Evolutionary conservation across 192 early-diverging fungal genomes (phyloP), one percentile per base, ranked within the genome.

Genomic region (Umbelopsis sp.): DNA sequence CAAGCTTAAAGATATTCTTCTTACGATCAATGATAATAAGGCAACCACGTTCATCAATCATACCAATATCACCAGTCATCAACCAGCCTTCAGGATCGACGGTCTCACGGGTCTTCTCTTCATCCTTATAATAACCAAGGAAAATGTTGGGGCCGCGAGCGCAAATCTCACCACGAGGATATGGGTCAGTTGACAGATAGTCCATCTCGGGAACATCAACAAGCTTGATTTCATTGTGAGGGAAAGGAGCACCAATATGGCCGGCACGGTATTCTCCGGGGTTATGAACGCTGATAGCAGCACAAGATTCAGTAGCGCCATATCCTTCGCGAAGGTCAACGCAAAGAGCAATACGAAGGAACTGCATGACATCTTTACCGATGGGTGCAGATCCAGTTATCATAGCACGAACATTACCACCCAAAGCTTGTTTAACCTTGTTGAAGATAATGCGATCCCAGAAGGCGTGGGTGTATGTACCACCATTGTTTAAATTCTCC

Each of bases 381-480:
- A 98, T 91, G 9, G 96, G 95, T 35, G 96, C 96, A 22, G 94
- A 92, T 15, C 95, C 94, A 4, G 91, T 91, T 8, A 94, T 74
- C 66, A 98, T 90, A 37, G 91, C 58, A n/a, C 85, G 80, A 47
- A 97, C 87, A n/a, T 86, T 81, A 50, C 96, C 96, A 51, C 96
- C 96, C 21, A 97, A 81, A 45, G 86, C 87, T 44, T 87, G 81
- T 30, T 85, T 81, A 25, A 92, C 75, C 71, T 91, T 90, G 69
- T 82, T 87, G 79, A 98, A 98, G 9, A 98, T 78, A 13, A 98
- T 74, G 21, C 89, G 86, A 78, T 98, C 96, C 95, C 95, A 98
- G 22, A 98, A 70, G 70, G 90, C 80, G 74, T 97, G 93, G 10
- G 82, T 88, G 64, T 88, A 68, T 7, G 86, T 79, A 44, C 92